Conservation (phyloP, 2,329 filamentous ascomycete species). For the Bipolaris bicolor region DNA sequence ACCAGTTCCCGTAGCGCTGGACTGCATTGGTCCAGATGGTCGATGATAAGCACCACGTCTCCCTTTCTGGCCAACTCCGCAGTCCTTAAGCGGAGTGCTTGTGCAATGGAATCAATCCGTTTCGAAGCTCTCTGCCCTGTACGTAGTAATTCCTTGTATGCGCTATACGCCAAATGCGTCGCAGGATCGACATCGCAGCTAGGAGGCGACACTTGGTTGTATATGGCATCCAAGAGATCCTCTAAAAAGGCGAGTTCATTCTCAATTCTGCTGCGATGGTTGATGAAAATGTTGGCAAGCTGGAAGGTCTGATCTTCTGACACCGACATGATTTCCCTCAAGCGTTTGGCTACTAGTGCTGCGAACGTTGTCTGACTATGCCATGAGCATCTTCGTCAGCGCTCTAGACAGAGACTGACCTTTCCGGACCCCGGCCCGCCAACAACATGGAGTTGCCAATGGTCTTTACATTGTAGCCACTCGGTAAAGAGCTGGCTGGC, state of each 20-base stretch:
- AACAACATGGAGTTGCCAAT: conserved; percentile 22
- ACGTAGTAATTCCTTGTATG: conserved; percentile 11
- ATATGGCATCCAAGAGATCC: conserved; percentile 15
- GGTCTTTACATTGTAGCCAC: conserved; percentile 13
- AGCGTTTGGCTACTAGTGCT: background rate
- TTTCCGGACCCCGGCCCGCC: conserved; percentile 28
- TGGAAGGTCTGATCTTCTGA: background rate
- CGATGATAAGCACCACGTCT: conserved; percentile 24
- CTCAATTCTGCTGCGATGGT: conserved; percentile 7
- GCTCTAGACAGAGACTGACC: conserved; percentile 8
- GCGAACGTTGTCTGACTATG: conserved; percentile 13
- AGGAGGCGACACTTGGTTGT: conserved; percentile 5
- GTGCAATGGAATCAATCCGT: conserved; percentile 10
- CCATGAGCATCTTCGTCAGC: background rate
- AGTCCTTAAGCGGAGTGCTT: conserved; percentile 14
- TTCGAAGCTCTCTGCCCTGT: conserved; percentile 3
- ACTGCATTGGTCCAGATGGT: conserved; percentile 27
- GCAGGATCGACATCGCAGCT: background rate
- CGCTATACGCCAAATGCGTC: conserved; percentile 1
- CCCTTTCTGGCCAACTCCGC: background rate
- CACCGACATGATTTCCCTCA: background rate
- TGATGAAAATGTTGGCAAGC: conserved; percentile 7
- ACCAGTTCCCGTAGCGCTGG: conserved; percentile 20
- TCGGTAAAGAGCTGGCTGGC: conserved; percentile 8
- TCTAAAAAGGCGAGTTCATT: conserved; percentile 15